phyloP scores from a whole-genome alignment of 148 eudicot species.

The Vaccinium macrocarpon region DNA sequence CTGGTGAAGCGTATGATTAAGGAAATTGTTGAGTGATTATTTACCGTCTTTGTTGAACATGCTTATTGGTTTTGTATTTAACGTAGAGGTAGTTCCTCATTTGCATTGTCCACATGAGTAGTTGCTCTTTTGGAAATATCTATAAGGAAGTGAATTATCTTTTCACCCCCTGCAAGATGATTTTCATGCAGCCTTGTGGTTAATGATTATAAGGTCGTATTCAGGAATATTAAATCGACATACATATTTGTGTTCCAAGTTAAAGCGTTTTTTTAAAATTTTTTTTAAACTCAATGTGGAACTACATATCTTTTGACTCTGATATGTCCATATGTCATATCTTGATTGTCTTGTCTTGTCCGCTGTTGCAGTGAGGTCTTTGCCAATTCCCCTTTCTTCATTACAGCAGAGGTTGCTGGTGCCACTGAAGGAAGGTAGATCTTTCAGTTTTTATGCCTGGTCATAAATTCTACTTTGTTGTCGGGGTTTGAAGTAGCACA shows the following conservation, averaged over 20 bases:
- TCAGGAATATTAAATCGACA: not conserved
- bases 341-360: conserved; percentile 13
- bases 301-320: not conserved
- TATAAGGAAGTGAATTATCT: not conserved
- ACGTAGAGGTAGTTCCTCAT: not conserved
- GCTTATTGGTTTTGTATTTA: too few relatives aligned
- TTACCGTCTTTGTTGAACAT: not conserved
- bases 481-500: not conserved
- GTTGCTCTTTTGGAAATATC: not conserved
- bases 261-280: not conserved
- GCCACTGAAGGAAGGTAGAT: conserved; percentile 61
- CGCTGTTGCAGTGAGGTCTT: conserved; percentile 74
- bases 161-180: not conserved
- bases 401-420: conserved; percentile 86
- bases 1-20: not conserved
- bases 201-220: not conserved
- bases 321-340: conserved; percentile 4
- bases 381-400: conserved; percentile 93
- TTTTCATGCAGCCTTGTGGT: not conserved
- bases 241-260: not conserved
- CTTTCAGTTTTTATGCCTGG: not conserved
- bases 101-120: not conserved
- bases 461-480: not conserved
- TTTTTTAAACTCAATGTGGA: not conserved
- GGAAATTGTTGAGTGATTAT: not conserved